Conservation (phyloP, 768 basidiomycete species). For the Pleurotus djamor region DNA sequence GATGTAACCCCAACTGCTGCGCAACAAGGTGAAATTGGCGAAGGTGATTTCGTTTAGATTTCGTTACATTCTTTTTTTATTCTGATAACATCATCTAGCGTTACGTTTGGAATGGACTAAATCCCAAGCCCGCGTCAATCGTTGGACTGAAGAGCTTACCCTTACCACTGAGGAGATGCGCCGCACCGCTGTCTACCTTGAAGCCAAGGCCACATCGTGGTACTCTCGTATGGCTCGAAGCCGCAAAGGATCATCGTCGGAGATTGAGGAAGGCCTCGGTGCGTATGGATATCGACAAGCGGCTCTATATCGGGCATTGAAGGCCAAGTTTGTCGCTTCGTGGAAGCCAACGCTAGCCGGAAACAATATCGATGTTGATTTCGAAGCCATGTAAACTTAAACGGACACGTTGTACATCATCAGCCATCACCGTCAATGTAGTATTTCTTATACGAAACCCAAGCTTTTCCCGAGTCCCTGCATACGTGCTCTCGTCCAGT, state of each 20-base stretch:
- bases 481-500: no score
- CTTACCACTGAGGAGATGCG: conserved; percentile 25
- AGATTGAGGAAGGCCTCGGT: neutral
- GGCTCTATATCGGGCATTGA: neutral
- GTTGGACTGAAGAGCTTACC: conserved; percentile 21
- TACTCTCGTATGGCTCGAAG: neutral
- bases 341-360: no score
- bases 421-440: no score
- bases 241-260: neutral
- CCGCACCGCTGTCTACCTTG: conserved; percentile 12
- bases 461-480: no score
- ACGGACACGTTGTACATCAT: no score
- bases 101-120: conserved; percentile 24
- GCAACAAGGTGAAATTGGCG: neutral
- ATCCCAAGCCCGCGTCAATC: conserved; percentile 13
- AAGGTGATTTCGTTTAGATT: neutral
- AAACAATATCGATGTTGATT: no score
- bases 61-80: no score
- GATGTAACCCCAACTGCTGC: neutral
- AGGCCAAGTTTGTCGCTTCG: neutral
- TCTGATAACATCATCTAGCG: no score
- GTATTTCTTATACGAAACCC: no score
- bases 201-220: conserved; percentile 12
- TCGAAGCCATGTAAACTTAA: no score
- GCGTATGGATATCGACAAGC: neutral